Conservation (phyloP, 2,329 filamentous ascomycete genomes). For the Colletotrichum acutatum region DNA sequence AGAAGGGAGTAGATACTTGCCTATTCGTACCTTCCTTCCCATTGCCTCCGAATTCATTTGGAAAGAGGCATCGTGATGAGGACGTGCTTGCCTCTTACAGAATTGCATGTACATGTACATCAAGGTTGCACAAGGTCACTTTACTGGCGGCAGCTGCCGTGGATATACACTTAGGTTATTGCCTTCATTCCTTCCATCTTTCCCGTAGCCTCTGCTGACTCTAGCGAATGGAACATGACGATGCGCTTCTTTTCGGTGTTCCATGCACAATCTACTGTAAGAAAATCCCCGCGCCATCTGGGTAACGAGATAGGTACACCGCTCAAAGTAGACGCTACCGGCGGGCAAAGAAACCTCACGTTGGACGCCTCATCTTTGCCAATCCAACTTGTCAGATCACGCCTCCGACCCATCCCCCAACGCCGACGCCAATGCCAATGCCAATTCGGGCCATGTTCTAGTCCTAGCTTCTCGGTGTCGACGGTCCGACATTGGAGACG, state of each 20-base stretch:
- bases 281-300: background rate
- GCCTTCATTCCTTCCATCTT: too few relatives aligned
- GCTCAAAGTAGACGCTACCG: background rate
- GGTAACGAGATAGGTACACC: background rate
- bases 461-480: conserved; percentile 56
- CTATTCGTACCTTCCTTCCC: background rate
- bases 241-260: background rate
- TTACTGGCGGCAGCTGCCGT: background rate
- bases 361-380: background rate
- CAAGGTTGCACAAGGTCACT: background rate
- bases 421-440: background rate
- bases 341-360: background rate
- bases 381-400: background rate
- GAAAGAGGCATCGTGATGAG: background rate
- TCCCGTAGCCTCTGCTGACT: background rate
- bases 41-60: background rate
- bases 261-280: background rate
- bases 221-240: background rate
- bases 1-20: background rate
- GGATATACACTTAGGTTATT: background rate
- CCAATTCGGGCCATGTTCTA: conserved; percentile 42
- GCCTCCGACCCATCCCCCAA: background rate
- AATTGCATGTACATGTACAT: background rate
- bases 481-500: conserved; percentile 60
- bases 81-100: background rate